Evolutionary conservation across 495 filamentous ascomycete species (phyloP).

Genomic region (Penicillium canariense): DNA sequence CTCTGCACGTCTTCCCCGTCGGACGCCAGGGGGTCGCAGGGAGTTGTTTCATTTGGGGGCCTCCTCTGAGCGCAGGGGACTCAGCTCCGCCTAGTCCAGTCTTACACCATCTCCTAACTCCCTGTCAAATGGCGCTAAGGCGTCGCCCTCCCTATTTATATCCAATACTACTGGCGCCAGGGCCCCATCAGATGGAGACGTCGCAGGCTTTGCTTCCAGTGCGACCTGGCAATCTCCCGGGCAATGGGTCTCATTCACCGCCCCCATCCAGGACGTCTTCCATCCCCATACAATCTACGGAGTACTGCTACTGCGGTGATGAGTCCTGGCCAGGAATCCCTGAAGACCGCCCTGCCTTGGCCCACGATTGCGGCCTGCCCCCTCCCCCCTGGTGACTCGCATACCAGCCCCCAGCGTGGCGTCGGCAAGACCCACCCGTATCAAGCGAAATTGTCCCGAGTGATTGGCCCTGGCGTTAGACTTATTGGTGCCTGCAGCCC

Average conservation of each 20-base stretch:
- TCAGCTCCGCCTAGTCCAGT: constrained; percentile 4
- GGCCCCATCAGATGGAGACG: constrained; percentile 7
- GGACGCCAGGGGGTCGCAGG: constrained; percentile 23
- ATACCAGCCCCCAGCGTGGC: constrained; percentile 19
- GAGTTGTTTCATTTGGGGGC: constrained; percentile 20
- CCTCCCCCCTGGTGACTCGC: constrained; percentile 10
- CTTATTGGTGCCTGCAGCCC: constrained; percentile 22
- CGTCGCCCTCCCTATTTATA: constrained; percentile 25
- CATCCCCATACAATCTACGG: not conserved
- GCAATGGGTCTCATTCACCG: not conserved
- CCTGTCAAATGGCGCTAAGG: constrained; percentile 21
- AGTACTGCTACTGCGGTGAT: too few relatives aligned
- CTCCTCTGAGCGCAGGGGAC: constrained; percentile 8
- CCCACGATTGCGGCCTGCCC: not conserved
- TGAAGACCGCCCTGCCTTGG: not conserved
- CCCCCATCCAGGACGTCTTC: not conserved
- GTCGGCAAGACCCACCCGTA: constrained; percentile 10
- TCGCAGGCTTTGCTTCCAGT: constrained; percentile 4
- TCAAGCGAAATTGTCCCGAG: constrained; percentile 17
- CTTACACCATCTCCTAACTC: not conserved
- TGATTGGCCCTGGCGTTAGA: constrained; percentile 17
- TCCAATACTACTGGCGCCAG: constrained; percentile 23
- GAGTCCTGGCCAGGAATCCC: not conserved
- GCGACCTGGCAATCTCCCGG: constrained; percentile 17
- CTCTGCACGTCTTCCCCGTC: constrained; percentile 3